Base-by-base conservation (phyloP, 2,329 filamentous ascomycete genomes). In the Thelonectria blattea region DNA sequence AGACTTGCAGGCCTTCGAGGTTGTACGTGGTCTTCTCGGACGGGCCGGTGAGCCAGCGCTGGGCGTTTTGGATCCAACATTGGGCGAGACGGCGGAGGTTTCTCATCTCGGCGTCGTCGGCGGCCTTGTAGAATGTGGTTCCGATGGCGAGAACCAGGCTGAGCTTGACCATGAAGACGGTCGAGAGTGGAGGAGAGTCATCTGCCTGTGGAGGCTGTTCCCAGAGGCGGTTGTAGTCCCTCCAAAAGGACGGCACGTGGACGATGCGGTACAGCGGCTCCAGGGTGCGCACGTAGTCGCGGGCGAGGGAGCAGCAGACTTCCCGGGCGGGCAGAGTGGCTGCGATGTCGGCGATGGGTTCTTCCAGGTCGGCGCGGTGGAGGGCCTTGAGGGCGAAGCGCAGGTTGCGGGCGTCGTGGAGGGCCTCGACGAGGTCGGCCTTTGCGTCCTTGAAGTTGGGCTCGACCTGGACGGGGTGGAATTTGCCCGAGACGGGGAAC, bases 1-100 rank as follows among this genome's bases (percentile, higher is more conserved):
- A 71, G 5, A 67, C 62, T 32, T 71, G 68, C 14, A 71, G 58
- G 0, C 68, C 68, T 30, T 71, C 65, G 1, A 68, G 61, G 27
- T 68, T 71, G 17, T 69, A 67, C 11, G 68, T 70, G 5, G 62
- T 58, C 39, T 71, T 71, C 34, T 71, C 68, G 11, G 56, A 62
- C 45, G 68, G 67, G 1, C 68, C 67, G 12, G 64, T 70, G 4
- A 71, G 58, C 68, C 68, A 71, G 67, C 68, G 71, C 48, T 71
- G 68, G 4, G 67, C 67, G 32, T 71, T 71, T 48, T 70, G 68
- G 9, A 71, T 62, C 68, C 68, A 71, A 1, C 52, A 66, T 42
- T 71, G 68, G 2, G 68, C 58, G 39, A 68, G 65, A 6, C 51
- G 60, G 41, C 53, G 60, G 14, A 66, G 30, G 8, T 65, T 51